Percentiles rank a stretch among this genome's conserved stretches.
Evolutionary conservation across 2,329 filamentous ascomycete genomes (phyloP).

Genomic region (Lasiodiplodia theobromae): DNA sequence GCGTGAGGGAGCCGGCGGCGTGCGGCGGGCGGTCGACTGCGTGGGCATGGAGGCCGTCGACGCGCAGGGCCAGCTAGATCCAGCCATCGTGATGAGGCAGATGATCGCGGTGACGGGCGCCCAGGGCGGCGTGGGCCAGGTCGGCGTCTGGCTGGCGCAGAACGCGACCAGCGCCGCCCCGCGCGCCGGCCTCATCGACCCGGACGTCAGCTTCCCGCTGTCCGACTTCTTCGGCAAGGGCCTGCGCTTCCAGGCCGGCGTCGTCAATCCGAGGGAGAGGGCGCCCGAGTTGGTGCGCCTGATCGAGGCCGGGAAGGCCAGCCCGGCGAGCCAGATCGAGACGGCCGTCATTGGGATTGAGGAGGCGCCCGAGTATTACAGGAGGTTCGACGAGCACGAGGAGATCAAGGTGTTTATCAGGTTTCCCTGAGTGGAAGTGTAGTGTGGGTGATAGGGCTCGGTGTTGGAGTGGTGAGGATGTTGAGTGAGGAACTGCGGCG

Average conservation of each 20-base stretch:
- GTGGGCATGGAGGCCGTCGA: slow-evolving; percentile 34
- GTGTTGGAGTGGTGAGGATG: too few relatives aligned
- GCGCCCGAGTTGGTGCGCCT: slow-evolving; percentile 33
- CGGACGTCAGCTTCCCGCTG: slow-evolving; percentile 30
- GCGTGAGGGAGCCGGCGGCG: slow-evolving; percentile 30
- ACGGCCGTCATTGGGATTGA: slow-evolving; percentile 34
- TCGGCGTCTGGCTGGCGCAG: slow-evolving; percentile 35
- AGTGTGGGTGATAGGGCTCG: too few relatives aligned
- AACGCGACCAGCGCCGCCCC: slow-evolving; percentile 14
- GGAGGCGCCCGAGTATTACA: slow-evolving; percentile 35
- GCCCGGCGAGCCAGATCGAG: slow-evolving; percentile 32
- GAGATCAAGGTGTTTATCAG: slow-evolving; percentile 38
- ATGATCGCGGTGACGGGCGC: slow-evolving; percentile 39
- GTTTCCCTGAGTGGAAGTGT: slow-evolving; percentile 18
- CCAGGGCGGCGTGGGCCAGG: slow-evolving; percentile 42
- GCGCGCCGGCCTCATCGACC: slow-evolving; percentile 8
- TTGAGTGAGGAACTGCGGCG: too few relatives aligned
- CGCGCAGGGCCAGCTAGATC: slow-evolving; percentile 33
- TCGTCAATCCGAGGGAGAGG: slow-evolving; percentile 30
- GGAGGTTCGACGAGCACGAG: slow-evolving; percentile 31
- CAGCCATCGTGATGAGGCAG: slow-evolving; percentile 37
- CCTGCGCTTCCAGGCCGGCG: slow-evolving; percentile 31
- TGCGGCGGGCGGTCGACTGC: slow-evolving; percentile 31
- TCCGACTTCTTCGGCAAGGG: slow-evolving; percentile 31
- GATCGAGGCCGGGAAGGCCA: slow-evolving; percentile 33